phyloP scores from a whole-genome alignment of 805 yeast species.

The Sugiyamaella floridensis region DNA sequence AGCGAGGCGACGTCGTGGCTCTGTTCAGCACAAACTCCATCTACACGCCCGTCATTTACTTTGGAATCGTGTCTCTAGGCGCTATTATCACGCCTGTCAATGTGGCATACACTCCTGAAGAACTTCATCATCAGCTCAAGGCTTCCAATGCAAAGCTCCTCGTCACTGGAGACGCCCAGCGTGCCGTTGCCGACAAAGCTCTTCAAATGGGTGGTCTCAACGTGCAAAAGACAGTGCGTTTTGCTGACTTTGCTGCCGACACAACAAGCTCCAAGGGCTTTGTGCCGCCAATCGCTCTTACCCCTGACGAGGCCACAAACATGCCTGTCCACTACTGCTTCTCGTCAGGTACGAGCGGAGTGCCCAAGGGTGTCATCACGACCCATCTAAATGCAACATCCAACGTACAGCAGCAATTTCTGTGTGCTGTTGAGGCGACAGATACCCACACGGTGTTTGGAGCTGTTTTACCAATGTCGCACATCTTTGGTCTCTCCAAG shows the following conservation, averaged over 20 bases:
- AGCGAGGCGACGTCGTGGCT: conserved; percentile 26
- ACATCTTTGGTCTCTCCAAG: conserved; percentile 28
- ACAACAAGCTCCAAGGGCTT: neutral
- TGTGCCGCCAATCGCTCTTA: neutral
- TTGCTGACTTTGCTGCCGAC: neutral
- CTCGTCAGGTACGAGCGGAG: conserved; percentile 41
- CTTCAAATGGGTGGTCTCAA: neutral
- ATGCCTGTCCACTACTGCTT: conserved; percentile 27
- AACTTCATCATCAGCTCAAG: conserved; percentile 27
- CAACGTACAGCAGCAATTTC: conserved; percentile 26
- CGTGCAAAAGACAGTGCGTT: neutral
- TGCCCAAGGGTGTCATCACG: conserved; percentile 72
- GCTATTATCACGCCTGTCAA: conserved; percentile 32
- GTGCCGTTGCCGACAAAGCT: conserved; percentile 8
- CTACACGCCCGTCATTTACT: conserved; percentile 26
- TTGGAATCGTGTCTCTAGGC: conserved; percentile 24
- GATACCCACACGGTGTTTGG: conserved; percentile 20
- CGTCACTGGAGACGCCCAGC: conserved; percentile 14
- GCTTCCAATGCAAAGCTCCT: conserved; percentile 18
- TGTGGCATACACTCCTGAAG: conserved; percentile 28
- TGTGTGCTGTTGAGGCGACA: neutral
- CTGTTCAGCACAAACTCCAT: conserved; percentile 27
- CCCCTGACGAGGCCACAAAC: neutral
- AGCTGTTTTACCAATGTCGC: conserved; percentile 31
- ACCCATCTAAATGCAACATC: conserved; percentile 49